Evolutionary conservation across 768 basidiomycete genomes (phyloP).

Genomic region (Pleurotus salmoneostramineus): DNA sequence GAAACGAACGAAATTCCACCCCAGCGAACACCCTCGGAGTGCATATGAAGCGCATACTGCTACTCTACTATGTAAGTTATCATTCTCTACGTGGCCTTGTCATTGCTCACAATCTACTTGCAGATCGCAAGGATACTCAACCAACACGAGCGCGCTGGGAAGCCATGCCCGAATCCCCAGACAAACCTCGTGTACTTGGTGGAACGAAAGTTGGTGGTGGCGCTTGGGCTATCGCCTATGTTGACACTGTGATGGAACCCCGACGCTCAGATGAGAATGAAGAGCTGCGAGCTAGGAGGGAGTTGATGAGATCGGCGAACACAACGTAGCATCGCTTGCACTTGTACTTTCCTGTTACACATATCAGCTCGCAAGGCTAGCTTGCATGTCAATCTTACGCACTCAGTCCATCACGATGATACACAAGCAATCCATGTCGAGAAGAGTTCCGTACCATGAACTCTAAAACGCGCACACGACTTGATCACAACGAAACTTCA

Average conservation of each 20-base stretch:
- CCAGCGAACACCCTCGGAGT: constrained; percentile 47
- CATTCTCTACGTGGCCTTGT: neutral
- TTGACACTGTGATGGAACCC: constrained; percentile 55
- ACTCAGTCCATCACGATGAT: no score
- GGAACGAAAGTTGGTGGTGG: constrained; percentile 74
- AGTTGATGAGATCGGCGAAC: neutral
- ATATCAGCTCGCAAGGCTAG: no score
- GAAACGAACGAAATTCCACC: constrained; percentile 20
- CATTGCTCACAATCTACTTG: constrained; percentile 6
- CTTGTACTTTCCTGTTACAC: no score
- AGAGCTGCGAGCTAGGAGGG: constrained; percentile 6
- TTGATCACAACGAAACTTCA: no score
- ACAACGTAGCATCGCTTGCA: neutral
- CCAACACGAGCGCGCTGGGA: constrained; percentile 65
- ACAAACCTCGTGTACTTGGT: constrained; percentile 49
- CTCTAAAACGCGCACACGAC: no score
- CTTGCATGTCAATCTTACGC: no score
- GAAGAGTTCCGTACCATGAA: no score
- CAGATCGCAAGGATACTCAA: constrained; percentile 79
- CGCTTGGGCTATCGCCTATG: constrained; percentile 79
- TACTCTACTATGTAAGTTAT: constrained; percentile 63
- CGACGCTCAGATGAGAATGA: constrained; percentile 5
- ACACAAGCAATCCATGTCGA: no score
- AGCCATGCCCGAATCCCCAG: constrained; percentile 39
- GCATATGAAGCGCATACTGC: constrained; percentile 83